A percentile compares a stretch with the other conserved stretches of the same genome.
Evolutionary conservation across 169 alveolate species (phyloP).

Genomic region (Plasmodium relictum): DNA sequence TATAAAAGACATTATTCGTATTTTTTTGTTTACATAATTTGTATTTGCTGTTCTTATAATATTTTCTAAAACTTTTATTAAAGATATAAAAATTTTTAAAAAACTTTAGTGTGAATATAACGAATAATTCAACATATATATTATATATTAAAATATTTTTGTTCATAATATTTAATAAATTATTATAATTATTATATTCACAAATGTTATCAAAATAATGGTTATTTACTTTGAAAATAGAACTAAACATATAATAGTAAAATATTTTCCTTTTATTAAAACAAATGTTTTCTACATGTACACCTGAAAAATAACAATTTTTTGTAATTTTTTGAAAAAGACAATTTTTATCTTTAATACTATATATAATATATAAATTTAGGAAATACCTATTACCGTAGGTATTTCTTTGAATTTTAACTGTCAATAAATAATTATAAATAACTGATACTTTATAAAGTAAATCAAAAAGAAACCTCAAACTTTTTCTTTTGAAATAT

Average conservation of each 20-base stretch:
- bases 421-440: background rate
- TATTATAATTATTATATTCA: background rate
- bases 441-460: background rate
- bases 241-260: conserved; percentile 13
- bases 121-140: background rate
- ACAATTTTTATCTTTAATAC: background rate
- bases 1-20: background rate
- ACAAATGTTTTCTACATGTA: background rate
- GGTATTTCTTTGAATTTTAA: background rate
- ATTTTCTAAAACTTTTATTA: conserved; percentile 2
- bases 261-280: background rate
- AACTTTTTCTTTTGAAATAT: too few species aligned
- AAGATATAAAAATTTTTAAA: conserved; percentile 16
- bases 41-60: background rate
- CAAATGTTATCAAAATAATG: background rate
- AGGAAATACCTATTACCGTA: conserved; percentile 19
- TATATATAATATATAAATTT: conserved; percentile 1
- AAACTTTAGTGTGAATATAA: background rate
- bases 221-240: background rate
- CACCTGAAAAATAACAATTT: background rate
- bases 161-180: background rate
- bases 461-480: too few species aligned
- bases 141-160: background rate
- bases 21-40: background rate
- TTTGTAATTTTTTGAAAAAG: background rate